phyloP scores from a whole-genome alignment of 306 rosid species.

The Parietaria judaica region DNA sequence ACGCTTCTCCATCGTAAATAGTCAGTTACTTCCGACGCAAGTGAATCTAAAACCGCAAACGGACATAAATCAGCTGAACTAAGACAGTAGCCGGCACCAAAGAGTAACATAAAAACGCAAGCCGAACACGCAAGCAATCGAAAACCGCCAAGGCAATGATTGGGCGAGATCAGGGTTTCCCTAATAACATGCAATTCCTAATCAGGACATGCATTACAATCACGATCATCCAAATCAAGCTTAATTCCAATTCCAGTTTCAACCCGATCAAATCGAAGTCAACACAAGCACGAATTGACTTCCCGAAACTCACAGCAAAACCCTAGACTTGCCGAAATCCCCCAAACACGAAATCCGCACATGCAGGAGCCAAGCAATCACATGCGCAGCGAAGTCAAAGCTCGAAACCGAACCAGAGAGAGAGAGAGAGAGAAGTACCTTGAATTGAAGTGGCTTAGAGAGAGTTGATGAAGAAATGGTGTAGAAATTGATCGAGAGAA shows the following conservation, averaged over 20 bases:
- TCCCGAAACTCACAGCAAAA: constrained; percentile 3
- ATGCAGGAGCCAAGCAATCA: constrained; percentile 22
- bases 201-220: constrained; percentile 1
- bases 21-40: constrained; percentile 26
- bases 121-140: too few relatives aligned
- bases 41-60: constrained; percentile 8
- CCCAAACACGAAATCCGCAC: constrained; percentile 31
- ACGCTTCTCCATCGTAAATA: constrained; percentile 46
- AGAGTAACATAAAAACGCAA: too few relatives aligned
- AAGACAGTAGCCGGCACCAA: not conserved
- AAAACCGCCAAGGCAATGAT: too few relatives aligned
- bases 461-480: constrained; percentile 21
- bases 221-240: not conserved
- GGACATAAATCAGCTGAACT: not conserved
- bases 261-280: too few relatives aligned
- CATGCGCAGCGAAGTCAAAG: not conserved
- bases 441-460: constrained; percentile 19
- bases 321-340: constrained; percentile 9
- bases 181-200: too few relatives aligned
- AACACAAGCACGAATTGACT: not conserved
- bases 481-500: not conserved
- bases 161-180: too few relatives aligned
- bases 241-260: too few relatives aligned
- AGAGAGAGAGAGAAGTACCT: constrained; percentile 8
- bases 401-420: constrained; percentile 5